Evolutionary conservation across 495 filamentous ascomycete species (phyloP), one percentile per base, ranked within the genome.

Genomic region (Lepidopterella palustris): DNA sequence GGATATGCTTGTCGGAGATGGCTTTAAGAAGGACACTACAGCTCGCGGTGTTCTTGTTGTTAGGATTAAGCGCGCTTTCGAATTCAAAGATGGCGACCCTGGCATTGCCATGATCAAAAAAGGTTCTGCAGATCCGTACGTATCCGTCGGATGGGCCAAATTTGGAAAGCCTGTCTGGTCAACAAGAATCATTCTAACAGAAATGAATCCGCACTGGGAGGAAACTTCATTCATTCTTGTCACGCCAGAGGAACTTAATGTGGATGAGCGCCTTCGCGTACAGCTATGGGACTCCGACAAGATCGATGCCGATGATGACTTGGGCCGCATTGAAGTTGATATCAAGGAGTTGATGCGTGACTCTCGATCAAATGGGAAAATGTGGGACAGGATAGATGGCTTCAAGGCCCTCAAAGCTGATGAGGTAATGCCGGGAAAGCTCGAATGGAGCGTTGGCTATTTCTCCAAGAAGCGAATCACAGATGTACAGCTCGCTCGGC

Each of bases 251-350:
- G 87, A 89, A 65, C 67, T 90, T 26, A 88, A 89, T 61, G 86
- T 86, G 4, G 75, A 81, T n/a, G 87, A 90, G 70, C 81, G 77
- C 24, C 69, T 90, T 10, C 76, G 83, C 1, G 64, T 89, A 0
- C 83, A 87, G 66, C 69, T 90, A 4, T 90, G 86, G 85, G 87
- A 90, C 61, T 87, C 83, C 10, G 87, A 90, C 68, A 72, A 78
- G 26, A 76, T 75, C 51, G 84, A 82, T 3, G 87, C 86, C 5
- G 87, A 90, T 63, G 87, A 90, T 67, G 84, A 89, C 58, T 75
- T 89, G 1, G 87, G 87, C 4, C 77, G 84, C 11, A 82, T 86
- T 4, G 85, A 88, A 61, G 64, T 89, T 4, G 80, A 81, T 61
- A 68, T 89, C 24, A 86, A 86, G 57, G 73, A 78, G 53, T 62